Evolutionary conservation across 768 basidiomycete genomes (phyloP).

Genomic region (Boletus fagicola): DNA sequence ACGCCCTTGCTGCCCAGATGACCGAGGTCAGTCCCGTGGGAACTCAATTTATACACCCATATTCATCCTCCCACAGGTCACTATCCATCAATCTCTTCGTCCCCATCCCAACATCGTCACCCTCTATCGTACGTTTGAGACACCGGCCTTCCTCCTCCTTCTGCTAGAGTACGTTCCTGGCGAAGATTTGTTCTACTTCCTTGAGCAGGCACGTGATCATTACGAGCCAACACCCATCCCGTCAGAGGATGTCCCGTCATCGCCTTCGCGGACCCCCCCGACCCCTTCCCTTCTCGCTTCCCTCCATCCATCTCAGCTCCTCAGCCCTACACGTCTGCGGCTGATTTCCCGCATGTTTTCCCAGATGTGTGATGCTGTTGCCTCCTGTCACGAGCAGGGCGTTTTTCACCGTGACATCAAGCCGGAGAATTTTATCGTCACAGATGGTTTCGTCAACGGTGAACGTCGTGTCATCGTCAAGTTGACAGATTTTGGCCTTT

Average conservation of each 20-base stretch:
- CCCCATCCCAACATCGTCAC: conserved; percentile 94
- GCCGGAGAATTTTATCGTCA: conserved; percentile 97
- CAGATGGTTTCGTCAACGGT: conserved; percentile 66
- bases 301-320: conserved; percentile 72
- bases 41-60: conserved; percentile 4
- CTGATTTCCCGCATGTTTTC: conserved; percentile 96
- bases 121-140: conserved; percentile 90
- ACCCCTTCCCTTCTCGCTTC: conserved; percentile 91
- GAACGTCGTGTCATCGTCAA: conserved; percentile 94
- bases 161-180: conserved; percentile 95
- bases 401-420: conserved; percentile 99
- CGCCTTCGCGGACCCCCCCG: conserved; percentile 73
- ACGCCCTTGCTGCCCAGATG: conserved; percentile 84
- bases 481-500: conserved; percentile 94
- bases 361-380: conserved; percentile 99
- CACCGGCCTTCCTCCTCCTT: conserved; percentile 85
- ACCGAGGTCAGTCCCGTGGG: conserved; percentile 62
- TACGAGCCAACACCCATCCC: conserved; percentile 51
- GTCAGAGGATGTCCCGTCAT: conserved; percentile 13
- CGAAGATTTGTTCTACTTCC: conserved; percentile 96
- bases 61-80: conserved; percentile 53
- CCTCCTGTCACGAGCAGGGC: conserved; percentile 85
- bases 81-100: conserved; percentile 90
- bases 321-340: conserved; percentile 83
- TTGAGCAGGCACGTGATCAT: conserved; percentile 93